Evolutionary conservation across 2,329 filamentous ascomycete genomes (phyloP).

Genomic region (Aspergillus candidus): DNA sequence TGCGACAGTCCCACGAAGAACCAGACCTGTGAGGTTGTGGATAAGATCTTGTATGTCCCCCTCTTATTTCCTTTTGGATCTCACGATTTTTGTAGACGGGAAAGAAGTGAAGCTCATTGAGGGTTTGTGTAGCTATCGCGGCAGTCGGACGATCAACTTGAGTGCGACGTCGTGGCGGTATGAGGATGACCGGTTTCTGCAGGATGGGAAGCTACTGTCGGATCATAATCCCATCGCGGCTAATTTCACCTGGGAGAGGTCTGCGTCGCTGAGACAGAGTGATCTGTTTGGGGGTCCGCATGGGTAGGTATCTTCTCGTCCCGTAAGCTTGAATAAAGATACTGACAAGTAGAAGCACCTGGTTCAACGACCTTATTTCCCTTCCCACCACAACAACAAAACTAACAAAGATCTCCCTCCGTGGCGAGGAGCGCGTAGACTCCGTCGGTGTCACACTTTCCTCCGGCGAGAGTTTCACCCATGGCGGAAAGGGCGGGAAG

Average conservation of each 20-base stretch:
- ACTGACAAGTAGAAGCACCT: conserved; percentile 23
- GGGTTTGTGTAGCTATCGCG: conserved; percentile 15
- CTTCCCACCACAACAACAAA: conserved; percentile 26
- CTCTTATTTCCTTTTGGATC: conserved; percentile 6
- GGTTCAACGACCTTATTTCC: conserved; percentile 51
- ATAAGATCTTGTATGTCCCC: conserved; percentile 52
- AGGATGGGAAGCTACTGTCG: conserved; percentile 53
- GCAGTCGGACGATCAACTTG: conserved; percentile 45
- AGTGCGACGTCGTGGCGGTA: conserved; percentile 44
- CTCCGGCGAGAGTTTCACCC: conserved; percentile 45
- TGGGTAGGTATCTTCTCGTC: conserved; percentile 8
- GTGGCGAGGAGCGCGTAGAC: conserved; percentile 48
- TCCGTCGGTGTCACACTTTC: conserved; percentile 44
- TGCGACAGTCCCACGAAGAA: conserved; percentile 55
- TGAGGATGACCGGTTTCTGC: conserved; percentile 51
- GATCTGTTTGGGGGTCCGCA: conserved; percentile 24
- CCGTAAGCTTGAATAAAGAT: too few species aligned
- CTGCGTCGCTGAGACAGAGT: conserved; percentile 44
- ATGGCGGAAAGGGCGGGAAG: conserved; percentile 51
- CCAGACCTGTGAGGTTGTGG: conserved; percentile 58
- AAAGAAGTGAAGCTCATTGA: background rate
- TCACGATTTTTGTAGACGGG: background rate
- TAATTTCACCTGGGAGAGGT: conserved; percentile 35
- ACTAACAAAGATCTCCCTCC: conserved; percentile 29
- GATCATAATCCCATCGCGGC: conserved; percentile 57